phyloP scores from a whole-genome alignment of 352 stramenopile species.

The Globisporangium splendens region DNA sequence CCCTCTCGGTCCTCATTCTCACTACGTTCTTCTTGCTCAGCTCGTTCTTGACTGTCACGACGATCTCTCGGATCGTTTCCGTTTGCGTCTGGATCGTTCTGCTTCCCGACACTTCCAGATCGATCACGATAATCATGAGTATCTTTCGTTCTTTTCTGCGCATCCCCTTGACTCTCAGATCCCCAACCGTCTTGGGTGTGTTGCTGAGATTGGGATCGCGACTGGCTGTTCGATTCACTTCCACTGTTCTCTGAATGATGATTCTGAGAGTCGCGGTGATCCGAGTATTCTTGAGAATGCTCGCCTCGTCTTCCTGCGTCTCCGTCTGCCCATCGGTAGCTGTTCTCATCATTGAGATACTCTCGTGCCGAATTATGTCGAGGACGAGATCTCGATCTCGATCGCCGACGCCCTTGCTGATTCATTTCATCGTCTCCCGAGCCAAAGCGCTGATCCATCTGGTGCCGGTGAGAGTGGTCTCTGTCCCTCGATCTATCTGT shows the following conservation, averaged over 20 bases:
- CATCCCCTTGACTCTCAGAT: neutral
- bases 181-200: neutral
- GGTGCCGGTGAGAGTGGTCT: neutral
- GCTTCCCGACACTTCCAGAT: conserved; percentile 3
- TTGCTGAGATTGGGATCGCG: neutral
- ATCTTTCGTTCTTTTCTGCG: neutral
- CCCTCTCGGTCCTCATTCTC: neutral
- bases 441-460: conserved; percentile 4
- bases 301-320: neutral
- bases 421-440: neutral
- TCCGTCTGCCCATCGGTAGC: conserved; percentile 2
- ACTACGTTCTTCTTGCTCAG: neutral
- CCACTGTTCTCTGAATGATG: neutral
- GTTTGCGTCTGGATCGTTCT: neutral
- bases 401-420: neutral
- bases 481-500: neutral
- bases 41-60: neutral
- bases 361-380: neutral
- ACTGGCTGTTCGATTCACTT: neutral
- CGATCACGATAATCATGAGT: neutral
- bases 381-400: conserved; percentile 1
- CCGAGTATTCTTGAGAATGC: neutral
- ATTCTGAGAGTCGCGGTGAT: neutral
- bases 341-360: conserved; percentile 2
- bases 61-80: neutral